Conservation (phyloP, 2,329 filamentous ascomycete genomes). For the Tolypocladium tropicale region DNA sequence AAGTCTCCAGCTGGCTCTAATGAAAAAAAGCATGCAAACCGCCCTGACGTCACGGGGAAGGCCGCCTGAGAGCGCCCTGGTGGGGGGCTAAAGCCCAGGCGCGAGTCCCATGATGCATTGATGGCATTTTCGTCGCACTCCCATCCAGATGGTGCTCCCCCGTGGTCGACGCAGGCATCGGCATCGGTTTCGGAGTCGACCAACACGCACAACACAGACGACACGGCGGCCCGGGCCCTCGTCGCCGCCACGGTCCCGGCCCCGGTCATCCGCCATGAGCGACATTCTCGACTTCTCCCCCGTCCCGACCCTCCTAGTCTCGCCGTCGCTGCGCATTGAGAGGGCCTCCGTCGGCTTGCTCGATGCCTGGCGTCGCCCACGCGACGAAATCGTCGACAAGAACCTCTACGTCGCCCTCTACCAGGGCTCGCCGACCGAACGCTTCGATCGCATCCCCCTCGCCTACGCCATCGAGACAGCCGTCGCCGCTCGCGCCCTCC, state of each 20-base stretch:
- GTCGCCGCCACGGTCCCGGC: not conserved
- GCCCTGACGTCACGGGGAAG: not conserved
- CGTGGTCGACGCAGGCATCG: not conserved
- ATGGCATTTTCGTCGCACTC: not conserved
- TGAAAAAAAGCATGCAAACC: too few species aligned
- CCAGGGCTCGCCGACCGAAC: constrained; percentile 13
- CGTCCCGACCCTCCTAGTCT: constrained; percentile 18
- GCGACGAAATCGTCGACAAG: constrained; percentile 15
- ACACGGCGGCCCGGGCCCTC: too few species aligned
- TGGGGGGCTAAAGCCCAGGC: too few species aligned
- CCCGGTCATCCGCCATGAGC: not conserved
- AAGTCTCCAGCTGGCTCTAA: too few species aligned
- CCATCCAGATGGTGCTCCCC: not conserved
- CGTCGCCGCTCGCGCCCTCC: constrained; percentile 13
- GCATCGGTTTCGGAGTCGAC: too few species aligned
- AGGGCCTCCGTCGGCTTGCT: constrained; percentile 18
- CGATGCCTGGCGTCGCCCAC: constrained; percentile 13
- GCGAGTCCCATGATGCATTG: too few species aligned
- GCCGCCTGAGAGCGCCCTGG: too few species aligned
- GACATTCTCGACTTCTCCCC: constrained; percentile 19
- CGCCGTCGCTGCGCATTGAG: constrained; percentile 17
- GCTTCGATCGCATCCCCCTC: constrained; percentile 16
- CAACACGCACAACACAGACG: too few species aligned
- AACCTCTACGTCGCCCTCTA: constrained; percentile 17
- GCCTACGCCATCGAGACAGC: constrained; percentile 17